Evolutionary conservation across 305 asterid species (phyloP).

Genomic region (Rubia tinctorum): DNA sequence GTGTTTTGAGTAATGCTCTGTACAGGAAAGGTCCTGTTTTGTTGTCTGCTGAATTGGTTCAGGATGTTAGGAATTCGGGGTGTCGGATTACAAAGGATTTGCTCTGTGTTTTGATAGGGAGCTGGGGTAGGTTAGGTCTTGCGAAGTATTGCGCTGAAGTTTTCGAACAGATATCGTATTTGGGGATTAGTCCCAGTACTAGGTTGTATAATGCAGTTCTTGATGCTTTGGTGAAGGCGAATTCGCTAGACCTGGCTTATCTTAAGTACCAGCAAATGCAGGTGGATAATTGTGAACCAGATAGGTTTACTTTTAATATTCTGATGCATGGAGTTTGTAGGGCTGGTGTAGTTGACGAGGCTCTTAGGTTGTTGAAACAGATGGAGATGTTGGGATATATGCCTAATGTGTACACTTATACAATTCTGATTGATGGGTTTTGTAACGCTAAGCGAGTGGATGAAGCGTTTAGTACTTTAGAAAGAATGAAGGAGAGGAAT

Average conservation of each 20-base stretch:
- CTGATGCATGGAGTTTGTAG: conserved; percentile 93
- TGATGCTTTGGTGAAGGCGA: conserved; percentile 80
- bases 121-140: conserved; percentile 96
- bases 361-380: conserved; percentile 77
- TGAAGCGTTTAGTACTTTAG: conserved; percentile 61
- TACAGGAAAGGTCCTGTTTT: conserved; percentile 75
- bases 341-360: conserved; percentile 88
- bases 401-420: conserved; percentile 82
- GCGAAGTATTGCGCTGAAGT: conserved; percentile 78
- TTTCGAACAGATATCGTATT: conserved; percentile 86
- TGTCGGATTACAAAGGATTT: conserved; percentile 55
- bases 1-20: conserved; percentile 57
- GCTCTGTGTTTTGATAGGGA: conserved; percentile 64
- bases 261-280: conserved; percentile 95
- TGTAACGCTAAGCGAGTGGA: conserved; percentile 62
- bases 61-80: conserved; percentile 62
- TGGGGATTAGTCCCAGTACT: conserved; percentile 72
- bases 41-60: conserved; percentile 65
- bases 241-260: conserved; percentile 91
- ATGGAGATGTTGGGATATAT: conserved; percentile 68
- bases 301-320: conserved; percentile 81
- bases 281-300: conserved; percentile 75
- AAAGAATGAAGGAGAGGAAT: conserved; percentile 59
- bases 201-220: conserved; percentile 88
- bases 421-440: conserved; percentile 85